Evolutionary conservation across 2,329 filamentous ascomycete species (phyloP).

Genomic region (Apiospora saccharicola): DNA sequence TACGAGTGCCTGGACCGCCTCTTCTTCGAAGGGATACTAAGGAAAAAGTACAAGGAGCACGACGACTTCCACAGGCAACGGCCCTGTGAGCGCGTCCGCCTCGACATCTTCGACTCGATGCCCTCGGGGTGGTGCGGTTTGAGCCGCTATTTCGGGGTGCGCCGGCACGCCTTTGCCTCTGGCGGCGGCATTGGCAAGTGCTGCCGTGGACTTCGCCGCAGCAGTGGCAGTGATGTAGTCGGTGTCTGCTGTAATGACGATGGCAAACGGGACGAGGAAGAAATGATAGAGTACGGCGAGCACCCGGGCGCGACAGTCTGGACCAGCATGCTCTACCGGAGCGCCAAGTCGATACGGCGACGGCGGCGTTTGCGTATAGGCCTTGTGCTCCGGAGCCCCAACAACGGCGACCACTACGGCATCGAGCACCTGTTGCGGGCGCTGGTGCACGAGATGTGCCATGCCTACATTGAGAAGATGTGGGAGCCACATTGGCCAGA

Average conservation of each 20-base stretch:
- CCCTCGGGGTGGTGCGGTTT: not conserved
- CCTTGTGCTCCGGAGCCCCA: not conserved
- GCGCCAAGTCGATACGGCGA: not conserved
- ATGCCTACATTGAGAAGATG: constrained; percentile 12
- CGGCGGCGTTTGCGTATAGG: constrained; percentile 6
- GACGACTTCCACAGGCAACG: no score
- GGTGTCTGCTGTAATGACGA: not conserved
- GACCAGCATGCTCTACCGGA: not conserved
- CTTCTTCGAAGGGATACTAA: not conserved
- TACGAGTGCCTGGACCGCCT: not conserved
- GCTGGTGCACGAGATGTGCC: constrained; percentile 17
- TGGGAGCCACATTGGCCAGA: not conserved
- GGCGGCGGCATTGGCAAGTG: not conserved
- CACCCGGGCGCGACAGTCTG: not conserved
- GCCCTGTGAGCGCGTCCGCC: constrained; percentile 6
- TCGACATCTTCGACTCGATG: constrained; percentile 2
- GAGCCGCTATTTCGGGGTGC: not conserved
- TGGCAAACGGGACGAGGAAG: not conserved
- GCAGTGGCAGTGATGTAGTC: not conserved
- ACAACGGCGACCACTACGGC: not conserved
- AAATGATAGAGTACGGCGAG: not conserved
- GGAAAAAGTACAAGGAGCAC: not conserved
- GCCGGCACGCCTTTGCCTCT: not conserved
- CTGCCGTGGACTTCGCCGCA: not conserved
- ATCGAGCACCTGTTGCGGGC: constrained; percentile 9